A percentile compares a stretch with the other conserved stretches of the same genome.
phyloP scores from a whole-genome alignment of 2,329 filamentous ascomycete genomes.

The Byssoonygena ceratinophila region DNA sequence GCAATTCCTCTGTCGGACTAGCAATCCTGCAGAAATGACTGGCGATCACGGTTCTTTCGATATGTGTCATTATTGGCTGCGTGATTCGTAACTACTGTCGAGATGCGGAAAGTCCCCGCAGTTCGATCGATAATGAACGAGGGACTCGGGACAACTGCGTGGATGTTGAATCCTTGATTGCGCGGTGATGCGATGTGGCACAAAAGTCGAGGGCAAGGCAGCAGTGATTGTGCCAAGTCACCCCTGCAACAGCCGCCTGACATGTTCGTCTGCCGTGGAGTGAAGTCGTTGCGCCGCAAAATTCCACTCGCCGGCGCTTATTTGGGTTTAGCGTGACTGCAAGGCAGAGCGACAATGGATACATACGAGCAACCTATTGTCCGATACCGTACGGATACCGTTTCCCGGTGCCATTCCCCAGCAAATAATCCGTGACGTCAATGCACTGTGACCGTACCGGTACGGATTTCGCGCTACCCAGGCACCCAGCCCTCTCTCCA shows the following conservation, averaged over 20 bases:
- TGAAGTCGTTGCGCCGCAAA: background rate
- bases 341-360: background rate
- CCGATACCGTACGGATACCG: background rate
- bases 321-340: slow-evolving; percentile 11
- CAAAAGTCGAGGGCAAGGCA: no score
- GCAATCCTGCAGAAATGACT: background rate
- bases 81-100: background rate
- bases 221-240: no score
- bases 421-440: background rate
- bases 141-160: no score
- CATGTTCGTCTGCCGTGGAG: background rate
- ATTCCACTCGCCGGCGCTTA: background rate
- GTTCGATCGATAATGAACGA: no score
- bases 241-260: background rate
- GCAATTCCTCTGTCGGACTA: background rate
- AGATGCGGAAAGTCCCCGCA: background rate
- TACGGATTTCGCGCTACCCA: background rate
- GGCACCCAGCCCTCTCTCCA: slow-evolving; percentile 5
- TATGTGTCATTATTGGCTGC: background rate
- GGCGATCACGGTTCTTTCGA: background rate
- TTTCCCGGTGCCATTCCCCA: background rate
- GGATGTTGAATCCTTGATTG: no score
- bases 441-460: background rate
- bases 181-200: no score
- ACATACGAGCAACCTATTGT: no score